phyloP scores from a whole-genome alignment of 1,139 yeast species.

The Geotrichum armillariae region DNA sequence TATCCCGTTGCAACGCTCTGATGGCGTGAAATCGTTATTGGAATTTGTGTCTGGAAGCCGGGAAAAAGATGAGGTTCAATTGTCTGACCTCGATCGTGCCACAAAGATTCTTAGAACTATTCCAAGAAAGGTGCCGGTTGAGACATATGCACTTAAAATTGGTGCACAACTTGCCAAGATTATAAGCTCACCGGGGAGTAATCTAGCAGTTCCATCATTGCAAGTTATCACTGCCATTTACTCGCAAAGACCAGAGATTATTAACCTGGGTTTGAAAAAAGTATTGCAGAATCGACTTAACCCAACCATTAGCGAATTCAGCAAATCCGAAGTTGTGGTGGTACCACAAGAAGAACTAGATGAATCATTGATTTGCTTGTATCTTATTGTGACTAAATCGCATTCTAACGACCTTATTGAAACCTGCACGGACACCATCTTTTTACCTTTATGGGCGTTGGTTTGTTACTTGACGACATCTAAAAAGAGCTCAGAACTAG shows the following conservation, averaged over 20 bases:
- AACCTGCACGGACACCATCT: constrained; percentile 39
- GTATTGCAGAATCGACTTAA: constrained; percentile 20
- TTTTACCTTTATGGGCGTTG: constrained; percentile 62
- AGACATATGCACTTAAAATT: constrained; percentile 53
- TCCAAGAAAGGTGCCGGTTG: constrained; percentile 52
- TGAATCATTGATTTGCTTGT: constrained; percentile 62
- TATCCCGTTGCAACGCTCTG: constrained; percentile 57
- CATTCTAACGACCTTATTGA: constrained; percentile 30
- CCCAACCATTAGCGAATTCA: constrained; percentile 16
- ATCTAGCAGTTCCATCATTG: constrained; percentile 54
- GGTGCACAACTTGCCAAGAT: constrained; percentile 61
- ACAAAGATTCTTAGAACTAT: constrained; percentile 60
- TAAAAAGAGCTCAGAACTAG: constrained; percentile 25
- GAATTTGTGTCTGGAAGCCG: constrained; percentile 79
- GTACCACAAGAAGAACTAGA: constrained; percentile 54
- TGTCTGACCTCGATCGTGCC: constrained; percentile 62
- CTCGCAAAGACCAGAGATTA: constrained; percentile 52
- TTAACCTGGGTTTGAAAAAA: constrained; percentile 57
- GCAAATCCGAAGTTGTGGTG: constrained; percentile 25
- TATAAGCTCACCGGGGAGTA: constrained; percentile 43
- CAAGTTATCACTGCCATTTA: constrained; percentile 57
- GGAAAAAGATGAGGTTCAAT: constrained; percentile 65
- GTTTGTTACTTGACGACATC: constrained; percentile 49
- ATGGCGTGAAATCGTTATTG: constrained; percentile 70
- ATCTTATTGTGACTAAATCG: constrained; percentile 59